These are phyloP conservation scores for Oryza australiensis DNA, from an alignment of 176 grass and related monocot genomes.

Conservation along the genomic window DNA sequence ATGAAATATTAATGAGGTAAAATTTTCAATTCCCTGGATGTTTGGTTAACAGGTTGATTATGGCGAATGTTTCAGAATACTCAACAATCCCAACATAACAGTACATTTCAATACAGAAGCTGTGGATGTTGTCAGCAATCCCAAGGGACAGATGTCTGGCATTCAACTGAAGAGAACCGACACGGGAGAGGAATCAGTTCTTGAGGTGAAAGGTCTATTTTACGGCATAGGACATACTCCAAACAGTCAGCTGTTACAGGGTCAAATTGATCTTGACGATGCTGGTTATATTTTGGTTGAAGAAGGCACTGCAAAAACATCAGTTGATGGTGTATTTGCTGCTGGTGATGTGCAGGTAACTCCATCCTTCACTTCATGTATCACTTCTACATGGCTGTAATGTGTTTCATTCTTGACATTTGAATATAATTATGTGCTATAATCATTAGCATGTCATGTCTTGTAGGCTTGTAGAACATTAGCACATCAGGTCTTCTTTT, in stretches of 20 bases:
- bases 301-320: constrained; percentile 83
- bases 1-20: constrained; percentile 71
- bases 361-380: background rate
- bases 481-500: constrained; percentile 7
- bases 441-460: background rate
- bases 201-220: constrained; percentile 95
- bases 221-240: constrained; percentile 97
- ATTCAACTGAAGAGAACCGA: constrained; percentile 67
- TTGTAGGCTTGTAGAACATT: background rate
- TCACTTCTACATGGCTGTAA: constrained; percentile 20
- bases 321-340: constrained; percentile 94
- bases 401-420: background rate
- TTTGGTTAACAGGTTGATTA: constrained; percentile 99
- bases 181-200: constrained; percentile 64
- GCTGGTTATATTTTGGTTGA: constrained; percentile 84
- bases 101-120: constrained; percentile 97
- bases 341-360: constrained; percentile 99
- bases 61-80: constrained; percentile 99
- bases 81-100: constrained; percentile 94
- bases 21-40: constrained; percentile 92
- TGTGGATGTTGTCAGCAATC: constrained; percentile 82
- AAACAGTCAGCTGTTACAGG: constrained; percentile 89
- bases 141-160: constrained; percentile 92
- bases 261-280: constrained; percentile 86
- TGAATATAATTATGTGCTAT: constrained; percentile 21